Conservation (phyloP, 371 early-diverging fungal genomes). For the Capillidium heterosporum region DNA sequence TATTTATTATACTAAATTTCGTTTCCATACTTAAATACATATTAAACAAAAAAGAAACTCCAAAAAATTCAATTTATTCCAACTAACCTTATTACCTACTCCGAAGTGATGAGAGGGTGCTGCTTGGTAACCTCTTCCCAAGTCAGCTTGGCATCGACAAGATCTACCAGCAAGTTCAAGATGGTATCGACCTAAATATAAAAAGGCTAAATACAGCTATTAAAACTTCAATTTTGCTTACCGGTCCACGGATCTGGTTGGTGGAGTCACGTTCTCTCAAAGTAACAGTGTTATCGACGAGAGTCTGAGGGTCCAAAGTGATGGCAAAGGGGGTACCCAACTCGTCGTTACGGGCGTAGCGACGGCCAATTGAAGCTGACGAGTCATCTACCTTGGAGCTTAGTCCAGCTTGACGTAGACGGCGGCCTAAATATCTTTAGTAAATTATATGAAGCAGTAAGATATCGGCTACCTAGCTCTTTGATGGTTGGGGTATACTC, state of each 20-base stretch:
- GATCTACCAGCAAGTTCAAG: neutral
- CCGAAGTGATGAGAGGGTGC: neutral
- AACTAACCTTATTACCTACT: no score
- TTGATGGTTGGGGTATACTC: constrained; percentile 54
- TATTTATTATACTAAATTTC: no score
- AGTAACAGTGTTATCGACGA: constrained; percentile 85
- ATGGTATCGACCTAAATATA: neutral
- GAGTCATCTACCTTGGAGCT: constrained; percentile 77
- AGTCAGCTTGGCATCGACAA: neutral
- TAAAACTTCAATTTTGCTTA: neutral
- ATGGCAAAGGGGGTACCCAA: constrained; percentile 97
- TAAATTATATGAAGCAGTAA: constrained; percentile 1
- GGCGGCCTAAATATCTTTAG: constrained; percentile 15
- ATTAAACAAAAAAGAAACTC: no score
- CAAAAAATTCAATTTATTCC: no score
- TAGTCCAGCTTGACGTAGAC: constrained; percentile 39
- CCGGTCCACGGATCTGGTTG: constrained; percentile 74
- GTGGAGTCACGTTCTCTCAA: constrained; percentile 96
- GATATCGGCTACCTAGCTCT: constrained; percentile 21
- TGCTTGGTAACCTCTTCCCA: neutral
- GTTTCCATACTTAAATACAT: no score
- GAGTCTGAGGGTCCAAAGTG: constrained; percentile 97
- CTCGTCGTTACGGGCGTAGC: constrained; percentile 98
- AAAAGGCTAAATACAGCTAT: neutral
- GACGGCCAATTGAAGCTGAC: constrained; percentile 86